These are phyloP conservation scores for Globisporangium heterothallicum DNA, from an alignment of 352 stramenopile species.

Conservation along the genomic window DNA sequence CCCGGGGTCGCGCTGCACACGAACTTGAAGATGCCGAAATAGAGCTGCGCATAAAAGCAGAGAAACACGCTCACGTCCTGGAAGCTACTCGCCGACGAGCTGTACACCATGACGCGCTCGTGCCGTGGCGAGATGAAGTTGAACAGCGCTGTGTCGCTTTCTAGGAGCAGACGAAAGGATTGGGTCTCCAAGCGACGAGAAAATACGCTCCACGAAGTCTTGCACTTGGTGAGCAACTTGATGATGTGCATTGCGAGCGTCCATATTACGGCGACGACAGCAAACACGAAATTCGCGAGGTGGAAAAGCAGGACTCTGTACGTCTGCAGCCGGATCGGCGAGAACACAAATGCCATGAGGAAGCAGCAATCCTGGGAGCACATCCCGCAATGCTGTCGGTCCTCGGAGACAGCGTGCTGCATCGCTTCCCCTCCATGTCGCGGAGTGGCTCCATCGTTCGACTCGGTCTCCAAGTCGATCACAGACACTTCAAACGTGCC, in stretches of 20 bases:
- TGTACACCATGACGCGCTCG: slow-evolving; percentile 52
- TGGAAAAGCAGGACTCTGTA: slow-evolving; percentile 65
- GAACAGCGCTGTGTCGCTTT: slow-evolving; percentile 43
- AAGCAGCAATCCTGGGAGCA: slow-evolving; percentile 43
- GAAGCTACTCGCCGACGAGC: slow-evolving; percentile 22
- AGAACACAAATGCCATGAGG: slow-evolving; percentile 42
- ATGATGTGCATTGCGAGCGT: slow-evolving; percentile 19
- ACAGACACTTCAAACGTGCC: slow-evolving; percentile 68
- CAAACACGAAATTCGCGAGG: slow-evolving; percentile 38
- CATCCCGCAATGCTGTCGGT: slow-evolving; percentile 5
- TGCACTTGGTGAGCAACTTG: slow-evolving; percentile 18
- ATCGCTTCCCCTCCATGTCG: too few species aligned
- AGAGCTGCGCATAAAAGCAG: slow-evolving; percentile 42
- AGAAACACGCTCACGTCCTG: slow-evolving; percentile 26
- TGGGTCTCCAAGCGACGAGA: slow-evolving; percentile 19
- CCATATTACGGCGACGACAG: slow-evolving; percentile 23
- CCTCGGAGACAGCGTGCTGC: slow-evolving; percentile 12
- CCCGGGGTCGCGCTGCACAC: slow-evolving; percentile 41
- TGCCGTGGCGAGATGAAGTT: slow-evolving; percentile 46
- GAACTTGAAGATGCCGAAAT: slow-evolving; percentile 53
- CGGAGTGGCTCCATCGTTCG: slow-evolving; percentile 17
- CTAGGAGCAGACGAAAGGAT: slow-evolving; percentile 31
- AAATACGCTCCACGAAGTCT: slow-evolving; percentile 4
- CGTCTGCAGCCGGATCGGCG: slow-evolving; percentile 44
- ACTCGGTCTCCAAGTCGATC: slow-evolving; percentile 51